Evolutionary conservation across 78 protist genomes (phyloP).

Genomic region (Dictyostelium brefeldianum): DNA sequence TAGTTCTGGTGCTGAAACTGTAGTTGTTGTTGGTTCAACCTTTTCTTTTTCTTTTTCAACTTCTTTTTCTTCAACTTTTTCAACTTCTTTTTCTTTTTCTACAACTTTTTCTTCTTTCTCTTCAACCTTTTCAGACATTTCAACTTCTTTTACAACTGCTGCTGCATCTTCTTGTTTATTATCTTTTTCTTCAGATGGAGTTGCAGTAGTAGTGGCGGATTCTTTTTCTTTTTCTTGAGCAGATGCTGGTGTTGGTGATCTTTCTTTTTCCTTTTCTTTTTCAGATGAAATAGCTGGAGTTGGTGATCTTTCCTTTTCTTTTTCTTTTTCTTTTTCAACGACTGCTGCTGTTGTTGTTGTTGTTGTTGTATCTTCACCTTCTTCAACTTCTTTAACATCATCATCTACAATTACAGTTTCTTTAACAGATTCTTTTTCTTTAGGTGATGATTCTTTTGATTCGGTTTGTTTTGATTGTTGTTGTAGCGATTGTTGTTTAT

Average conservation of each 20-base stretch:
- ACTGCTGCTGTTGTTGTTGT: slow-evolving; percentile 4
- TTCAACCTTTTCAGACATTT: neutral
- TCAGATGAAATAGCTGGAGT: neutral
- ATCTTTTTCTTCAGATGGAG: neutral
- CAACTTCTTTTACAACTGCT: neutral
- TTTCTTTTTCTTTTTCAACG: slow-evolving; percentile 6
- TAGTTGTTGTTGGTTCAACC: slow-evolving; percentile 19
- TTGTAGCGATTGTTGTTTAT: neutral
- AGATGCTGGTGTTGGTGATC: neutral
- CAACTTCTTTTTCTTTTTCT: slow-evolving; percentile 4
- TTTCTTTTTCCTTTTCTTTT: slow-evolving; percentile 13
- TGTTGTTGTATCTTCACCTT: slow-evolving; percentile 4
- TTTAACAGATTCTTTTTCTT: neutral
- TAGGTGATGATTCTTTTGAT: neutral
- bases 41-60: slow-evolving; percentile 8
- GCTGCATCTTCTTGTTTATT: slow-evolving; percentile 8
- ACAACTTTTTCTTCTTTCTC: neutral
- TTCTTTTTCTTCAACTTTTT: neutral
- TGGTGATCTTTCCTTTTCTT: slow-evolving; percentile 1
- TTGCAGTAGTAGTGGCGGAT: neutral
- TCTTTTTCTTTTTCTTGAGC: slow-evolving; percentile 13
- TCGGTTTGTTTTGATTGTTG: too few relatives aligned
- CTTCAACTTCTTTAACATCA: neutral
- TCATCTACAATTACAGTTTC: neutral
- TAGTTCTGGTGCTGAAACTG: neutral